A percentile compares a stretch with the other conserved stretches of the same genome.
Conservation (phyloP, 1,139 yeast genomes). For the Suhomyces choctaworum region DNA sequence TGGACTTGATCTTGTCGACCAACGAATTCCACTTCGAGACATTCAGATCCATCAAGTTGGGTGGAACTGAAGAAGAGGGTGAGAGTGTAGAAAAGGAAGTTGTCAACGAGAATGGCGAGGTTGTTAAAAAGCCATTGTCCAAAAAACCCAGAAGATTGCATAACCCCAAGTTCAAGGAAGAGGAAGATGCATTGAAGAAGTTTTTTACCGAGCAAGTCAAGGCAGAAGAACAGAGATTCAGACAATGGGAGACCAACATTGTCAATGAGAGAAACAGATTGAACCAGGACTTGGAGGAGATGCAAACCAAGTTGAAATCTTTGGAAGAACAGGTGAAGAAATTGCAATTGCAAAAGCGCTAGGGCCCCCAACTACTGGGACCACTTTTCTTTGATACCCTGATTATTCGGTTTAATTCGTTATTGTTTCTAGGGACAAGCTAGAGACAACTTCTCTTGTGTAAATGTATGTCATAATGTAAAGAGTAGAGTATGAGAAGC, state of each 20-base stretch:
- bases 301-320: slow-evolving; percentile 70
- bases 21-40: slow-evolving; percentile 90
- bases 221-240: slow-evolving; percentile 93
- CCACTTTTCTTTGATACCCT: background rate
- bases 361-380: slow-evolving; percentile 3
- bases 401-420: slow-evolving; percentile 4
- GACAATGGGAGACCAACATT: slow-evolving; percentile 97
- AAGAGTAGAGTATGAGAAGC: background rate
- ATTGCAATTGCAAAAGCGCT: slow-evolving; percentile 55
- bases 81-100: slow-evolving; percentile 29
- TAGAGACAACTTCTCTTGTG: background rate
- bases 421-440: slow-evolving; percentile 2
- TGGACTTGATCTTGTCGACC: slow-evolving; percentile 86
- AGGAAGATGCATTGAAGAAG: slow-evolving; percentile 90
- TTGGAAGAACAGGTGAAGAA: slow-evolving; percentile 73
- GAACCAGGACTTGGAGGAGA: slow-evolving; percentile 88
- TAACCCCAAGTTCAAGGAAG: slow-evolving; percentile 93
- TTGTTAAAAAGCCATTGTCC: slow-evolving; percentile 32
- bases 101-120: slow-evolving; percentile 37
- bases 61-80: slow-evolving; percentile 46
- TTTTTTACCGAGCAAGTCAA: slow-evolving; percentile 98
- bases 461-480: slow-evolving; percentile 2
- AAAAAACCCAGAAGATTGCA: slow-evolving; percentile 58
- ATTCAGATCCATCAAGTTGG: slow-evolving; percentile 81
- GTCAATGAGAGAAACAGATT: slow-evolving; percentile 92